Evolutionary conservation across 2,329 filamentous ascomycete species (phyloP).

Genomic region (Pestalotiopsis sp.): DNA sequence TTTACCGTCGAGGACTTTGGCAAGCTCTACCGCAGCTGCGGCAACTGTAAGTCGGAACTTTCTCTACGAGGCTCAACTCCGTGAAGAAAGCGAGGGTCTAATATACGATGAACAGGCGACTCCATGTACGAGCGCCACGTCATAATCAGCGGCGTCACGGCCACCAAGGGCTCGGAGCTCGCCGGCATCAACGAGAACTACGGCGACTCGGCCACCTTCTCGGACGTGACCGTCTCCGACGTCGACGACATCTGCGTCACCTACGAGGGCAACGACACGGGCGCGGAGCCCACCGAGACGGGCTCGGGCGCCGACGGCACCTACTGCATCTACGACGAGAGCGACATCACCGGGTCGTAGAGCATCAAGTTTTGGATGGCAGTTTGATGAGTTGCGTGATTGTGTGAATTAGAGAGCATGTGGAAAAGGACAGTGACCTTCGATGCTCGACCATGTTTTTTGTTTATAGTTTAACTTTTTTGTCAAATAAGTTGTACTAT

Average conservation of each 20-base stretch:
- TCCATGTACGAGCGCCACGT: constrained; percentile 30
- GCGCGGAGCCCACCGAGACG: constrained; percentile 20
- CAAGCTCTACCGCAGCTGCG: constrained; percentile 48
- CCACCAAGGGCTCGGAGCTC: constrained; percentile 26
- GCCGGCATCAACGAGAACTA: constrained; percentile 38
- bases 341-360: constrained; percentile 10
- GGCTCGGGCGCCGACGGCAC: constrained; percentile 17
- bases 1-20: constrained; percentile 40
- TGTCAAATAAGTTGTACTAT: neutral
- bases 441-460: neutral
- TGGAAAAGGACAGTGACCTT: too few relatives aligned
- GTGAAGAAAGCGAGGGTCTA: neutral
- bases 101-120: constrained; percentile 14
- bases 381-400: too few relatives aligned
- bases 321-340: constrained; percentile 18
- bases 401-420: neutral
- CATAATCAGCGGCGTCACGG: constrained; percentile 31
- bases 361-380: neutral
- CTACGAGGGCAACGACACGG: constrained; percentile 20
- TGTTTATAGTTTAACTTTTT: neutral
- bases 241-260: constrained; percentile 22
- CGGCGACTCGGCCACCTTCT: constrained; percentile 32
- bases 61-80: neutral
- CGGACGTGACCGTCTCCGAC: constrained; percentile 18
- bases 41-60: constrained; percentile 34